Conservation (phyloP, 2,329 filamentous ascomycete genomes). For the Monosporascus sp. region DNA sequence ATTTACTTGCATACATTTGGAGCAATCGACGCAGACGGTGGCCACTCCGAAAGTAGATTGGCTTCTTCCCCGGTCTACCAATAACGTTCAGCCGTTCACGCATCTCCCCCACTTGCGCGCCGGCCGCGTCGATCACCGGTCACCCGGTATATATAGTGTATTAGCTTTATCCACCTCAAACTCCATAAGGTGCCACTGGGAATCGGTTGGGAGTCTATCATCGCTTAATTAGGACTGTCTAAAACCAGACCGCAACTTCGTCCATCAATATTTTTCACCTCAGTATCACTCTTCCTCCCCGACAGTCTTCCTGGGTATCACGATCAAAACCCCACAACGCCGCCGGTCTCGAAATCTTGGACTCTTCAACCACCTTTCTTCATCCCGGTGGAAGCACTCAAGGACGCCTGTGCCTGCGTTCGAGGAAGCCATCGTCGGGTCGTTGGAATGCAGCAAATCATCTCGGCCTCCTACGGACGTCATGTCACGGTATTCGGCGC, state of each 20-base stretch:
- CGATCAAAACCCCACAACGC: not conserved
- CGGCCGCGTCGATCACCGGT: not conserved
- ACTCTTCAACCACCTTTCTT: not conserved
- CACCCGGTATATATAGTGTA: not conserved
- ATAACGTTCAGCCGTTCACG: not conserved
- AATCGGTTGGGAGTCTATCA: not conserved
- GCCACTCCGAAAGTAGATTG: not conserved
- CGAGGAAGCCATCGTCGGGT: not conserved
- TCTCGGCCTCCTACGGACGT: conserved; percentile 6
- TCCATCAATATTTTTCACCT: not conserved
- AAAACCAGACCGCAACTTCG: conserved; percentile 2
- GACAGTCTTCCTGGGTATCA: not conserved
- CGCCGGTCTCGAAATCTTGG: not conserved
- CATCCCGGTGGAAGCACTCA: not conserved
- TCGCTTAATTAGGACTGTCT: not conserved
- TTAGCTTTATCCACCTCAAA: not conserved
- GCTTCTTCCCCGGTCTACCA: not conserved
- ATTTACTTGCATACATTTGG: not conserved
- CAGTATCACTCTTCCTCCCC: not conserved
- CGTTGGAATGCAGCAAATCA: conserved; percentile 7
- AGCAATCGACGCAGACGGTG: not conserved
- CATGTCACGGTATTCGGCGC: conserved; percentile 20
- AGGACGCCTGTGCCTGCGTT: not conserved
- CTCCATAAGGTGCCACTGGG: not conserved
- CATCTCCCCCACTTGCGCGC: not conserved